Base-by-base conservation (phyloP, 768 basidiomycete genomes). In the Trametes maxima region DNA sequence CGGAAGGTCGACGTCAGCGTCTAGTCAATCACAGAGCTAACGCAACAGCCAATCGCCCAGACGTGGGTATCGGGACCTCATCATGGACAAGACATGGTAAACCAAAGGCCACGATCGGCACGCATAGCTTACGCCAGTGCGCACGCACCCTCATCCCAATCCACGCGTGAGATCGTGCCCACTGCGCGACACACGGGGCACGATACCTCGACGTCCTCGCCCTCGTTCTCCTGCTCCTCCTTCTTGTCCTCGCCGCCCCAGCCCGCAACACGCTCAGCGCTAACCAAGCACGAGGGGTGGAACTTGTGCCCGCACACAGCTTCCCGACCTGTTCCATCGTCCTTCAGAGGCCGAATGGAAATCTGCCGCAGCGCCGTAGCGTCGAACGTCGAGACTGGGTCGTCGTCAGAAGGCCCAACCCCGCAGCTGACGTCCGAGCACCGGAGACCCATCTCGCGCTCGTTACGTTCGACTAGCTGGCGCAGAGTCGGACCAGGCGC, bases 401-500 rank as follows among this genome's bases (percentile, higher is more conserved):
- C 70, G 33, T 72, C 70, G 61, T 72, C 70, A 2, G 69, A 68
- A 1, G 70, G 70, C 5, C 89, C 91, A 28, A 91, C 70, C 2
- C 88, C 89, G 71, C 91, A 93, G 61, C 84, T 85, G 28, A 85
- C 74, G 67, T 92, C 90, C 40, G 77, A 83, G 70, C 91, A 93
- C 50, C 91, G 78, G 66, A 90, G 68, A 0, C 89, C 90, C 21
- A 82, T 80, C 69, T 90, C 88, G 21, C 86, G 82, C 72, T 92
- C 91, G 57, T 83, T 79, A 60, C 82, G 80, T 72, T 93, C 91
- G 17, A 93, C 78, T 6, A 85, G 82, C 70, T 92, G 84, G 25
- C 91, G 87, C 45, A 92, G 74, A 6, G 89, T 89, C 36, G 79
- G 80, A 0, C 90, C 90, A 2, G 89, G 89, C 0, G 87, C 76